Evolutionary conservation across 78 protist species (phyloP), one percentile per base, ranked within the genome.

Genomic region (Dictyostelium brefeldianum): DNA sequence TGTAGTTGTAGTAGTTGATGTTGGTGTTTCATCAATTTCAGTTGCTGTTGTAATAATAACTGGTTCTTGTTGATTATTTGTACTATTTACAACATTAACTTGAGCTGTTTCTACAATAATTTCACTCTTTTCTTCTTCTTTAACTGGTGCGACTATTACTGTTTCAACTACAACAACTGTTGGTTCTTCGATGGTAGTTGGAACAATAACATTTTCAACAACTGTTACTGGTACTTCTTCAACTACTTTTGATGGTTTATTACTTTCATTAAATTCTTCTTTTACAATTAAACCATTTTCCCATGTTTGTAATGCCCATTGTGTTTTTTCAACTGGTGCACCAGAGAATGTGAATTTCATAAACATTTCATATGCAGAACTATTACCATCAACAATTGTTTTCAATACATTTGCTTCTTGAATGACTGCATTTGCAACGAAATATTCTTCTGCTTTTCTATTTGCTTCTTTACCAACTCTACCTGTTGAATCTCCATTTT

Each of bases 141-240:
- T 25, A 6, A 18, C 31, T 53, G 59, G 31, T 36, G 43, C 10
- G 20, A 18, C 31, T n/a, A 3, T 25, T 0, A 18, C 67, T 53
- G 59, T 4, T 17, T 27, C 29, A 6, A 27, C 50, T 36, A 27
- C 71, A 5, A 22, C 36, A 64, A 64, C 71, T 18, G 9, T 64
- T 27, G 71, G 6, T 65, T 65, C 74, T 41, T 70, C 78, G 5
- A 27, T 36, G 29, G 18, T 29, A 14, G 17, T 6, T 27, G 43
- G 43, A 25, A 25, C 31, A 4, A 20, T 25, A 15, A 4, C 41
- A 1, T 70, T 79, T 27, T 43, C 78, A 9, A 69, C 79, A 29
- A 81, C 89, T 41, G 48, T 15, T 54, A 46, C 41, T 81, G 89
- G 69, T 41, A 27, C 62, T 5, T 41, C 89, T 10, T 59, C 89